Percentiles rank a stretch among this genome's conserved stretches.
Evolutionary conservation across 225 moss, liverwort and hornwort species (phyloP).

Genomic region (Thuidium tamariscinum): DNA sequence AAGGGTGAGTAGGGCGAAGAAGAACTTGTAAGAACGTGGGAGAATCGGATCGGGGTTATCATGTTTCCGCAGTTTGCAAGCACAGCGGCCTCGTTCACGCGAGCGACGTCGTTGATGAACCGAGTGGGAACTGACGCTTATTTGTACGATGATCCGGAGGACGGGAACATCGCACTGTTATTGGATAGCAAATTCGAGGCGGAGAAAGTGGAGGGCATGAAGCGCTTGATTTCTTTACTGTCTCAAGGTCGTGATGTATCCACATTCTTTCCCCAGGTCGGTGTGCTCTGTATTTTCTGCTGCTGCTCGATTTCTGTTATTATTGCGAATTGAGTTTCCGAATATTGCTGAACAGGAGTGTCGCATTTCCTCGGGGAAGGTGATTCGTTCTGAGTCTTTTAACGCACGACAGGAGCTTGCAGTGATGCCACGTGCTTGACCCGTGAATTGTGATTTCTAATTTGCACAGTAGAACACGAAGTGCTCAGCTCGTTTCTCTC

Average conservation of each 20-base stretch:
- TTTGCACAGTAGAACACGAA: neutral
- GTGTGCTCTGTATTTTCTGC: neutral
- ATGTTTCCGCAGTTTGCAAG: constrained; percentile 96
- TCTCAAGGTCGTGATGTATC: constrained; percentile 98
- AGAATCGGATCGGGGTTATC: neutral
- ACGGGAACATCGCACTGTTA: constrained; percentile 67
- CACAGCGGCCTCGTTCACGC: constrained; percentile 78
- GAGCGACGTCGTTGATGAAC: constrained; percentile 84
- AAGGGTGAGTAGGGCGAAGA: neutral
- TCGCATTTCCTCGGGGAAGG: neutral
- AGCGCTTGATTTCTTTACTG: constrained; percentile 86
- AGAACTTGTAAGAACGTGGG: neutral
- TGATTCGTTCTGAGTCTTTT: neutral
- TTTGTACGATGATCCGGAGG: constrained; percentile 89
- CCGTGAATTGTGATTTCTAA: neutral
- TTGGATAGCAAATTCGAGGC: constrained; percentile 95
- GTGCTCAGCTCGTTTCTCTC: neutral
- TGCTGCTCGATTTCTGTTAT: neutral
- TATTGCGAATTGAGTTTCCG: neutral
- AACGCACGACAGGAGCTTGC: neutral
- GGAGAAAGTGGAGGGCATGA: constrained; percentile 97
- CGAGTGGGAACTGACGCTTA: constrained; percentile 92
- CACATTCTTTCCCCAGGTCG: constrained; percentile 88
- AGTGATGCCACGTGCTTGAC: neutral
- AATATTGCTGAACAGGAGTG: neutral